A percentile compares a stretch with the other conserved stretches of the same genome.
Conservation (phyloP, 225 moss, liverwort and hornwort species). For the Physcomitrellopsis africana region DNA sequence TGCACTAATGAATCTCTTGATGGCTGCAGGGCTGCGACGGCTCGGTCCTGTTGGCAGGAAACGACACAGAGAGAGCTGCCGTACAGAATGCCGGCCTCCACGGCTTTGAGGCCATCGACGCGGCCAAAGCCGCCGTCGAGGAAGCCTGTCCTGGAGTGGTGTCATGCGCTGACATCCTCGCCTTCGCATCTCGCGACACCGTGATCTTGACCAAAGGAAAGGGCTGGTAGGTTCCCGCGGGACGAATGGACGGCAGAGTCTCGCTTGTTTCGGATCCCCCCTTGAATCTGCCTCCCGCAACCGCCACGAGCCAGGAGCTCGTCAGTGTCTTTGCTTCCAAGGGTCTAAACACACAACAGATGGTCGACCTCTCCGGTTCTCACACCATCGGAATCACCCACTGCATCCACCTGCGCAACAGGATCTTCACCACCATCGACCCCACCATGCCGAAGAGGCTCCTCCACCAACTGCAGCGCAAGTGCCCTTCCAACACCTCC, state of each 20-base stretch:
- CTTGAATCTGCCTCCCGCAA: constrained; percentile 28
- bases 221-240: constrained; percentile 42
- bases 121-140: constrained; percentile 37
- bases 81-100: neutral
- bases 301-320: constrained; percentile 23
- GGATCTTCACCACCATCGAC: constrained; percentile 39
- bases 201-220: constrained; percentile 29
- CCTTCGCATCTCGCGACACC: constrained; percentile 44
- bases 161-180: constrained; percentile 49
- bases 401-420: constrained; percentile 26
- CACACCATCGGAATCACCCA: constrained; percentile 49
- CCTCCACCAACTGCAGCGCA: neutral
- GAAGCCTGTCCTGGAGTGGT: constrained; percentile 39
- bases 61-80: constrained; percentile 20
- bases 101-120: constrained; percentile 46
- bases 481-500: constrained; percentile 15
- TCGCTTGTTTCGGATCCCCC: constrained; percentile 20
- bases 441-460: constrained; percentile 28
- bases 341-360: constrained; percentile 35
- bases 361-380: constrained; percentile 48
- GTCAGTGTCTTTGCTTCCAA: constrained; percentile 28
- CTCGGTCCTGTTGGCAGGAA: constrained; percentile 35
- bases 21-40: constrained; percentile 46
- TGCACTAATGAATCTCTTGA: no score
- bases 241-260: constrained; percentile 34